Evolutionary conservation across 768 basidiomycete species (phyloP), one percentile per base, ranked within the genome.

Genomic region (Agaricus subrufescens): DNA sequence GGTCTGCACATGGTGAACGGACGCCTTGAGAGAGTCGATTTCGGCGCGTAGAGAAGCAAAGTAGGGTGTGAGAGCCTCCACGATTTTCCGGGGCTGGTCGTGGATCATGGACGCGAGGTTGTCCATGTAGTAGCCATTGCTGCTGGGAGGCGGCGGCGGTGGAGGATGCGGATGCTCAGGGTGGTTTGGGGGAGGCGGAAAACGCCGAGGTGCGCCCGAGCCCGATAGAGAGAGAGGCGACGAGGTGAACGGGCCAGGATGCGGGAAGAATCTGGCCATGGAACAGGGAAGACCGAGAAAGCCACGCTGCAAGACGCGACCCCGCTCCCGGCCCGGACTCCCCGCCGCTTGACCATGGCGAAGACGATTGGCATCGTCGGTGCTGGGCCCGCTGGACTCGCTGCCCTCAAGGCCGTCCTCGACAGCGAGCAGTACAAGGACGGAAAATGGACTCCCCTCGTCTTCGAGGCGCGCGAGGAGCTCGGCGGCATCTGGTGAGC

Each of bases 401-500:
- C 83, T 25, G 77, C 82, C 4, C 76, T 93, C 26, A 88, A 88
- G 64, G 71, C 81, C 38, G 68, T 91, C 57, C 69, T 79, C 8
- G 84, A 91, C 45, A 75, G 82, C 1, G 72, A 73, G 0, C 78
- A 88, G 58, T 80, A 74, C 67, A n/a, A n/a, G n/a, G n/a, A n/a
- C n/a, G 82, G 84, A 0, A 59, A 71, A n/a, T 94, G 92, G 91
- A 69, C 67, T 15, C 68, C 83, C 1, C 69, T 74, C 3, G 81
- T 76, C 1, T 89, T 83, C 54, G 92, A 94, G 65, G 73, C 83
- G 7, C 73, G 87, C 56, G 71, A 80, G 15, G 75, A 78, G 27
- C 68, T 91, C 6, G 92, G 92, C 2, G 92, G 92, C 0, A 67
- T 93, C 52, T 94, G 92, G 92, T 90, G 62, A 56, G 80, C 27